Evolutionary conservation across 2,329 filamentous ascomycete species (phyloP).

Genomic region (Malbranchea zuffiana): DNA sequence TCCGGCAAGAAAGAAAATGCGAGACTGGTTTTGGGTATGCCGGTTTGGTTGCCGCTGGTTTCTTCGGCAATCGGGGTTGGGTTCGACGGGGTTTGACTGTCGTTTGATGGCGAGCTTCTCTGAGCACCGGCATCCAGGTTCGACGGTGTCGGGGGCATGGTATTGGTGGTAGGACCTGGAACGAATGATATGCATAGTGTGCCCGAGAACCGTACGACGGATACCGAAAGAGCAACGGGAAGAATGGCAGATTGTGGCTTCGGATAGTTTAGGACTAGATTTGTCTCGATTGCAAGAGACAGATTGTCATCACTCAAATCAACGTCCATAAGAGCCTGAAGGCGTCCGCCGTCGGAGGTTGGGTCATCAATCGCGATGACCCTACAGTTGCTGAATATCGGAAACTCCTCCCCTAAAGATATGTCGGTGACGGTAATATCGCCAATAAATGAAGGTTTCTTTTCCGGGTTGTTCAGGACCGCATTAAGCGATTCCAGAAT

Average conservation of each 20-base stretch:
- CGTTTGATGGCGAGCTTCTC: neutral
- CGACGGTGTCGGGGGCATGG: constrained; percentile 22
- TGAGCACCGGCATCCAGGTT: constrained; percentile 16
- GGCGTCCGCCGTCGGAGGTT: constrained; percentile 54
- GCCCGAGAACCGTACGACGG: constrained; percentile 85
- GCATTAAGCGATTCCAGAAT: constrained; percentile 77
- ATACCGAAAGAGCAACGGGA: constrained; percentile 83
- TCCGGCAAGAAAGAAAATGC: constrained; percentile 73
- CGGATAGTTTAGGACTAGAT: constrained; percentile 86
- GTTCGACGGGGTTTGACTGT: neutral
- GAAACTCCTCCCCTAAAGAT: constrained; percentile 89
- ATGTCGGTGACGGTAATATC: constrained; percentile 91
- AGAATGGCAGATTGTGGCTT: constrained; percentile 79
- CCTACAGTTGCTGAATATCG: constrained; percentile 95
- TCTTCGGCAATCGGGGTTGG: constrained; percentile 6
- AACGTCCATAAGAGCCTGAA: constrained; percentile 94
- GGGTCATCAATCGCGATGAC: constrained; percentile 67
- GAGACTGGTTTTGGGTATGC: constrained; percentile 69
- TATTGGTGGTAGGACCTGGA: constrained; percentile 43
- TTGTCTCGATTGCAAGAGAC: constrained; percentile 88
- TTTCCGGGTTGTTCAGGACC: constrained; percentile 72
- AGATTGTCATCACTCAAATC: constrained; percentile 87
- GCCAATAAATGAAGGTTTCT: constrained; percentile 84
- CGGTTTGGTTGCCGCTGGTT: constrained; percentile 22
- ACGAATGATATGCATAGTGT: constrained; percentile 90